A percentile compares a stretch with the other conserved stretches of the same genome.
These are phyloP conservation scores for Irpex lacteus DNA, from an alignment of 1,284 basidiomycete species.

Conservation along the genomic window DNA sequence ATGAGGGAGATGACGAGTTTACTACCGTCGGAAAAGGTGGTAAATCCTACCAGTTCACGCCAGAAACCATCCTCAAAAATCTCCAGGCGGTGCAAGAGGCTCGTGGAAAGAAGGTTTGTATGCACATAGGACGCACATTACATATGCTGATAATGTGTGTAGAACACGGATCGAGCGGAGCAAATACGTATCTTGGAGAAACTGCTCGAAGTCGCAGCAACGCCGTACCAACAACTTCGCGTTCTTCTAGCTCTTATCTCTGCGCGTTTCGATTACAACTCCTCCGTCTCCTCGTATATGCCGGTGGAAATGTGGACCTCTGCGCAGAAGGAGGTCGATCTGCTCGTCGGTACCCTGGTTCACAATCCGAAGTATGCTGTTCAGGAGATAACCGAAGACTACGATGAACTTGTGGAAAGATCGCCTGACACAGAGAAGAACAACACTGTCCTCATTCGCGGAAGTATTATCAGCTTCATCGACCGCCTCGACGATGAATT, in stretches of 20 bases:
- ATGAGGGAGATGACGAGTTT: slow-evolving; percentile 65
- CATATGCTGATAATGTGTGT: not conserved
- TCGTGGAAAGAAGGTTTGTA: slow-evolving; percentile 87
- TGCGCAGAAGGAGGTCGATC: slow-evolving; percentile 87
- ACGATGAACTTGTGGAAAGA: slow-evolving; percentile 90
- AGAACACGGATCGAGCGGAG: slow-evolving; percentile 96
- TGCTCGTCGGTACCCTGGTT: slow-evolving; percentile 78
- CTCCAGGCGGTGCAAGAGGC: slow-evolving; percentile 92
- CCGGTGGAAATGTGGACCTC: slow-evolving; percentile 90
- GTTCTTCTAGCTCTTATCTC: slow-evolving; percentile 93
- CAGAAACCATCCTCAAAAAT: slow-evolving; percentile 93
- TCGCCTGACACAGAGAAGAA: slow-evolving; percentile 69
- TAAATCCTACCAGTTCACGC: slow-evolving; percentile 79
- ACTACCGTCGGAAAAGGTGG: slow-evolving; percentile 92
- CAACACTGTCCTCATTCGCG: slow-evolving; percentile 78
- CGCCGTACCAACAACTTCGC: slow-evolving; percentile 91
- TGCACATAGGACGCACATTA: not conserved
- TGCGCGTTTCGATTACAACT: slow-evolving; percentile 96
- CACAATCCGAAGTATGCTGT: slow-evolving; percentile 76
- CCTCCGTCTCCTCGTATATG: slow-evolving; percentile 85
- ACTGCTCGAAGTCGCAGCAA: slow-evolving; percentile 84
- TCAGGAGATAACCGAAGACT: slow-evolving; percentile 87
- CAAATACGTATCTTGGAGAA: slow-evolving; percentile 91
- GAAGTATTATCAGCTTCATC: slow-evolving; percentile 91
- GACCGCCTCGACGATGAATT: slow-evolving; percentile 99